Percentiles rank a stretch among this genome's conserved stretches.
Evolutionary conservation across 176 grass and related monocot genomes (phyloP).

Genomic region (Bolboschoenus planiculmis): DNA sequence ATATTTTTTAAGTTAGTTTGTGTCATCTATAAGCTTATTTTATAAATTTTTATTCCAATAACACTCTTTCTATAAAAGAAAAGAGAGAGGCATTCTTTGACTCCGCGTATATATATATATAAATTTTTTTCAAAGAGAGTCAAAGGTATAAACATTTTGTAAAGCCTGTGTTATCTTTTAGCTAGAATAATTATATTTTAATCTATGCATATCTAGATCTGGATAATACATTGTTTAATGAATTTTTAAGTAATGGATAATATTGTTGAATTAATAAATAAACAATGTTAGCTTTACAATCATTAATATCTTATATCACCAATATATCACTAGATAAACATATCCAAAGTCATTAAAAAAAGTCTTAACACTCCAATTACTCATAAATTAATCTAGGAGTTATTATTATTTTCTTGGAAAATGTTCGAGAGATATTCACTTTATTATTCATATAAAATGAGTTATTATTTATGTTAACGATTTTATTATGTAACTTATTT

Average conservation of each 20-base stretch:
- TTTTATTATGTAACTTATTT: too few relatives aligned
- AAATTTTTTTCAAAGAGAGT: not conserved
- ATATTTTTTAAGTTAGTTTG: not conserved
- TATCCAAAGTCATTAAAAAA: not conserved
- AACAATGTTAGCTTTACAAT: not conserved
- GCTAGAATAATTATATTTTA: not conserved
- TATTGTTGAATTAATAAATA: not conserved
- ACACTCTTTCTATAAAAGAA: not conserved
- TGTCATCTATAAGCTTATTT: not conserved
- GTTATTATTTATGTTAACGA: too few relatives aligned
- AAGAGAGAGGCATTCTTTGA: not conserved
- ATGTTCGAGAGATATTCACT: too few relatives aligned
- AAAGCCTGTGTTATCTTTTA: not conserved
- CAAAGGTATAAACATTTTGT: not conserved
- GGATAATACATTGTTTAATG: not conserved
- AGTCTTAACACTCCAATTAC: not conserved
- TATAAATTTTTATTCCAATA: not conserved
- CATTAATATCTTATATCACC: not conserved
- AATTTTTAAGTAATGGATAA: too few relatives aligned
- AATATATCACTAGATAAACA: not conserved
- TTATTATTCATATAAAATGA: too few relatives aligned
- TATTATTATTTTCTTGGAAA: not conserved
- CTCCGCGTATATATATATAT: not conserved
- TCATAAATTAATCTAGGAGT: not conserved
- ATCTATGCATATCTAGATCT: not conserved